These are phyloP conservation scores for Oryza coarctata DNA, from an alignment of 176 grass and related monocot species.

Conservation along the genomic window DNA sequence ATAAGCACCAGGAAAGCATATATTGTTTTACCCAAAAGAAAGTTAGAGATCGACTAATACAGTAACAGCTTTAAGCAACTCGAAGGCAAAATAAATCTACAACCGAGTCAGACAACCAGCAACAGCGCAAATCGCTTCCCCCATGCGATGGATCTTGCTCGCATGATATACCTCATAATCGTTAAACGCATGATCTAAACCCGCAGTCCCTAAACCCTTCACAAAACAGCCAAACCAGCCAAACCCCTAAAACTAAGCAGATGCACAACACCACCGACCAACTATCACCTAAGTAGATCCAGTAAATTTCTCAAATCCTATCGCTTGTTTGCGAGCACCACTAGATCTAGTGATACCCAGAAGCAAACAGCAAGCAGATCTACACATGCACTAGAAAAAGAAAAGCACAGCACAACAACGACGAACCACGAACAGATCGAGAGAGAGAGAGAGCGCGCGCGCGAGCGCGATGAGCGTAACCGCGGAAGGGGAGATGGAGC, in stretches of 20 bases:
- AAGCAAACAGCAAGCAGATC: conserved; percentile 28
- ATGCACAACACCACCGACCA: not conserved
- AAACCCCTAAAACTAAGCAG: not conserved
- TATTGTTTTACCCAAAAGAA: not conserved
- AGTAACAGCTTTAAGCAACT: not conserved
- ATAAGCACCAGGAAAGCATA: not conserved
- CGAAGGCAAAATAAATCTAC: not conserved
- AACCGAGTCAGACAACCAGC: not conserved
- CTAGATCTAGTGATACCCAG: not conserved
- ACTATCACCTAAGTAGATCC: not conserved
- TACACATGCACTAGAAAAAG: not conserved
- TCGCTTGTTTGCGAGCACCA: not conserved
- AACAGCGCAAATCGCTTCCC: not conserved
- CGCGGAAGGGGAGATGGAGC: not conserved
- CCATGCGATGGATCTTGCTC: not conserved
- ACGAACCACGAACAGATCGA: not conserved
- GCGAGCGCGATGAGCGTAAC: not conserved
- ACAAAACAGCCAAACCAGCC: not conserved
- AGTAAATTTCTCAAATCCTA: not conserved
- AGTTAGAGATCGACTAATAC: not conserved
- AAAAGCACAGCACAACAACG: not conserved
- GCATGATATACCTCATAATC: not conserved
- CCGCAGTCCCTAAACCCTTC: not conserved
- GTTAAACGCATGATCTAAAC: not conserved
- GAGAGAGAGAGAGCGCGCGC: not conserved